phyloP scores from a whole-genome alignment of 1,284 basidiomycete genomes.

The Cystobasidium sp. region DNA sequence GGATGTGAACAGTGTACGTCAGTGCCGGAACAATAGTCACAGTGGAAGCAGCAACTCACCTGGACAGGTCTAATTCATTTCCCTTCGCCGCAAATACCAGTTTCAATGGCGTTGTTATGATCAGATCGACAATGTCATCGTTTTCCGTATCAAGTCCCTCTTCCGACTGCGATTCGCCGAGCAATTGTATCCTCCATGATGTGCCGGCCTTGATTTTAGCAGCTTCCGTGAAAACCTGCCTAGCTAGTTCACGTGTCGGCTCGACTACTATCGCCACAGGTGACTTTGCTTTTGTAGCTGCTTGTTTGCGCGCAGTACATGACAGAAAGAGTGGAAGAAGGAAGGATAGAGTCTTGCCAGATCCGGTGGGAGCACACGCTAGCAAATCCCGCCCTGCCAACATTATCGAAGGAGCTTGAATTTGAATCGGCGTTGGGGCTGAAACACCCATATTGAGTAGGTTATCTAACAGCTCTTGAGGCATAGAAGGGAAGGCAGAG shows the following conservation, averaged over 20 bases:
- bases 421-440: conserved; percentile 57
- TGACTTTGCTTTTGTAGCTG: conserved; percentile 15
- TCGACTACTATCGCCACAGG: conserved; percentile 75
- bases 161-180: conserved; percentile 61
- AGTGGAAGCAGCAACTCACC: conserved; percentile 63
- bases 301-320: too few species aligned
- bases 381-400: conserved; percentile 74
- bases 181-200: conserved; percentile 79
- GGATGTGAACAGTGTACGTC: conserved; percentile 12
- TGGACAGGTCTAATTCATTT: conserved; percentile 68
- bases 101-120: conserved; percentile 79
- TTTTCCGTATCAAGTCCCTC: conserved; percentile 10
- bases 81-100: conserved; percentile 74
- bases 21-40: too few species aligned
- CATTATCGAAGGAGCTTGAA: conserved; percentile 56
- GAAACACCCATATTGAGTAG: conserved; percentile 67
- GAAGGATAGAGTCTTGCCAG: conserved; percentile 90
- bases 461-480: conserved; percentile 76
- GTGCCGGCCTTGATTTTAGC: conserved; percentile 78
- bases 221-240: conserved; percentile 93
- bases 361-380: conserved; percentile 91
- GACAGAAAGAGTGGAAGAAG: conserved; percentile 74
- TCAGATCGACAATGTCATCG: conserved; percentile 64
- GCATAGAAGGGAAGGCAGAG: conserved; percentile 51
- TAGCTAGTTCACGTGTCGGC: conserved; percentile 94